Evolutionary conservation across 768 basidiomycete genomes (phyloP).

Genomic region (Phanerochaete sordida): DNA sequence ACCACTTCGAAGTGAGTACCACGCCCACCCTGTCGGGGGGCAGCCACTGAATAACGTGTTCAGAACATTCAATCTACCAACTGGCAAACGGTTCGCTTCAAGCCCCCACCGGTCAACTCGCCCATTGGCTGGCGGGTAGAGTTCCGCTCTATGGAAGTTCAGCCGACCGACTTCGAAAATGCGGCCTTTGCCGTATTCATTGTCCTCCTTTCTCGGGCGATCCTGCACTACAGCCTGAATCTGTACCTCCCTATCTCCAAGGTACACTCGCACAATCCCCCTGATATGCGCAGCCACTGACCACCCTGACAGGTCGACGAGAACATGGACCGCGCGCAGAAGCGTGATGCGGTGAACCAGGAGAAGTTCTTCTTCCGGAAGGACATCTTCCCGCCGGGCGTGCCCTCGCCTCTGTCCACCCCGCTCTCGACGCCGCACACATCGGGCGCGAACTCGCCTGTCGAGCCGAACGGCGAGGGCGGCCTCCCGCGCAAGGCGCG

Average conservation of each 20-base stretch:
- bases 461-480: slow-evolving; percentile 19
- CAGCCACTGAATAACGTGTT: not conserved
- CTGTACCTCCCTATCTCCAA: slow-evolving; percentile 98
- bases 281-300: too few relatives aligned
- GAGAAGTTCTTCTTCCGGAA: slow-evolving; percentile 90
- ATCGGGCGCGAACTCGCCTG: slow-evolving; percentile 19
- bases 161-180: slow-evolving; percentile 98
- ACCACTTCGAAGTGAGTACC: slow-evolving; percentile 88
- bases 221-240: slow-evolving; percentile 87
- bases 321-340: slow-evolving; percentile 92
- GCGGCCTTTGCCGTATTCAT: slow-evolving; percentile 95
- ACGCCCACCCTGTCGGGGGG: not conserved
- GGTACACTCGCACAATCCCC: slow-evolving; percentile 42
- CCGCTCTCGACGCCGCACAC: slow-evolving; percentile 28
- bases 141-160: slow-evolving; percentile 98
- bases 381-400: slow-evolving; percentile 60
- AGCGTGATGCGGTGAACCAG: slow-evolving; percentile 68
- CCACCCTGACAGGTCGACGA: slow-evolving; percentile 73
- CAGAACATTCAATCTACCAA: slow-evolving; percentile 99
- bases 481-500: slow-evolving; percentile 47
- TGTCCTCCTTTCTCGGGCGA: slow-evolving; percentile 90
- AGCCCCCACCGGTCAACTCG: slow-evolving; percentile 92
- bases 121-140: slow-evolving; percentile 97
- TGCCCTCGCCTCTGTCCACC: slow-evolving; percentile 28
- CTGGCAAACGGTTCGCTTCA: slow-evolving; percentile 99